These are phyloP conservation scores for Colletotrichum sp. DNA, from an alignment of 2,329 filamentous ascomycete species.

Conservation along the genomic window DNA sequence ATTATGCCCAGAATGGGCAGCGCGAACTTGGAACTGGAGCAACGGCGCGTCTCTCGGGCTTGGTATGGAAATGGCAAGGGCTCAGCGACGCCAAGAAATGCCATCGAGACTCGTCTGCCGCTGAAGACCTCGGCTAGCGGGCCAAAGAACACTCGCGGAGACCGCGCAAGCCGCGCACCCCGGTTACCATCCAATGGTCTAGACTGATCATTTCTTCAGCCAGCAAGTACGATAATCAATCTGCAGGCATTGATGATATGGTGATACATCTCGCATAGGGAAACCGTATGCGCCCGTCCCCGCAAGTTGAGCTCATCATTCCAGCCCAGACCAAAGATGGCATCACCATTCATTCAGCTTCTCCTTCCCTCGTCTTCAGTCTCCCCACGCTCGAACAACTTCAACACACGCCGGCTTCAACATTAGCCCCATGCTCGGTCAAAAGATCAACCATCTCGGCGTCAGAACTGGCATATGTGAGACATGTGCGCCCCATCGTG, in stretches of 20 bases:
- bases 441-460: not conserved
- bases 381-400: conserved; percentile 27
- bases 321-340: not conserved
- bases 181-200: too few species aligned
- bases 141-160: not conserved
- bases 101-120: not conserved
- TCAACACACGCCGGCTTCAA: conserved; percentile 25
- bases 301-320: not conserved
- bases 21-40: not conserved
- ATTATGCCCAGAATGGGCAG: not conserved
- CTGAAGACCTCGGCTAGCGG: not conserved
- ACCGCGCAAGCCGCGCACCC: not conserved
- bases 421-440: conserved; percentile 5
- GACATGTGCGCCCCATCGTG: conserved; percentile 6
- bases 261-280: not conserved
- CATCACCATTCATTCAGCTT: not conserved
- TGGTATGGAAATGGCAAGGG: not conserved
- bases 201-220: too few species aligned
- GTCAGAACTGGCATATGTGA: not conserved
- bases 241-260: too few species aligned
- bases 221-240: too few species aligned
- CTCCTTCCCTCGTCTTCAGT: fast-evolving
- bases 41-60: not conserved
- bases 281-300: not conserved
- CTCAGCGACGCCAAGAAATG: not conserved